Evolutionary conservation across 2,329 filamentous ascomycete genomes (phyloP).

Genomic region (Periconia sp.): DNA sequence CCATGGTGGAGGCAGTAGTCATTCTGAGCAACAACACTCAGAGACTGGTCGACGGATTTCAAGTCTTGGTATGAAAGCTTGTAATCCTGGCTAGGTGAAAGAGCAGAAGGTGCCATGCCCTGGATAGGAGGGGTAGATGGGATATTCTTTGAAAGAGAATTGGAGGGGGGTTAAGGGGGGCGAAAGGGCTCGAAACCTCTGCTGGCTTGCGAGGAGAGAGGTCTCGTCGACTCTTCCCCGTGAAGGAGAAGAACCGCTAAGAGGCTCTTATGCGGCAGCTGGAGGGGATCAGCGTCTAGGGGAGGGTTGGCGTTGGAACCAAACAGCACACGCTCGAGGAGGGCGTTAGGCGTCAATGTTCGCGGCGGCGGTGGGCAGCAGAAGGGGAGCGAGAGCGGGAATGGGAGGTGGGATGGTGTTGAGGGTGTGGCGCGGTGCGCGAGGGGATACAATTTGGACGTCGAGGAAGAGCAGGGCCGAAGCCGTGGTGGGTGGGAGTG

Average conservation of each 20-base stretch:
- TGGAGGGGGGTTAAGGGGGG: slow-evolving; percentile 81
- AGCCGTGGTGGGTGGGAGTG: slow-evolving; percentile 46
- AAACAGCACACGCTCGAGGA: slow-evolving; percentile 48
- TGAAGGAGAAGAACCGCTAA: slow-evolving; percentile 98
- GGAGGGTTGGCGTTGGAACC: slow-evolving; percentile 45
- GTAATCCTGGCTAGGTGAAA: slow-evolving; percentile 50
- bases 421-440: slow-evolving; percentile 51
- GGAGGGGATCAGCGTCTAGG: slow-evolving; percentile 64
- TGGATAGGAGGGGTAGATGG: slow-evolving; percentile 34
- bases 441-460: slow-evolving; percentile 51
- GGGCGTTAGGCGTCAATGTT: slow-evolving; percentile 30
- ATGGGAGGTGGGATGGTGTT: slow-evolving; percentile 52
- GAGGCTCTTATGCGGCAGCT: slow-evolving; percentile 99
- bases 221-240: slow-evolving; percentile 99
- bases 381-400: background rate
- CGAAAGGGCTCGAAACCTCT: slow-evolving; percentile 90
- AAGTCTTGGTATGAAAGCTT: slow-evolving; percentile 43
- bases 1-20: slow-evolving; percentile 49
- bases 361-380: slow-evolving; percentile 20
- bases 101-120: slow-evolving; percentile 74
- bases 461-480: slow-evolving; percentile 45
- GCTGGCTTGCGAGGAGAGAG: slow-evolving; percentile 75
- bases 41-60: slow-evolving; percentile 28
- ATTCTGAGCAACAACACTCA: slow-evolving; percentile 22
- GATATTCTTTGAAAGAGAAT: slow-evolving; percentile 13